Base-by-base conservation (phyloP, 192 early-diverging fungal genomes). In the Rhizophlyctis rosea region DNA sequence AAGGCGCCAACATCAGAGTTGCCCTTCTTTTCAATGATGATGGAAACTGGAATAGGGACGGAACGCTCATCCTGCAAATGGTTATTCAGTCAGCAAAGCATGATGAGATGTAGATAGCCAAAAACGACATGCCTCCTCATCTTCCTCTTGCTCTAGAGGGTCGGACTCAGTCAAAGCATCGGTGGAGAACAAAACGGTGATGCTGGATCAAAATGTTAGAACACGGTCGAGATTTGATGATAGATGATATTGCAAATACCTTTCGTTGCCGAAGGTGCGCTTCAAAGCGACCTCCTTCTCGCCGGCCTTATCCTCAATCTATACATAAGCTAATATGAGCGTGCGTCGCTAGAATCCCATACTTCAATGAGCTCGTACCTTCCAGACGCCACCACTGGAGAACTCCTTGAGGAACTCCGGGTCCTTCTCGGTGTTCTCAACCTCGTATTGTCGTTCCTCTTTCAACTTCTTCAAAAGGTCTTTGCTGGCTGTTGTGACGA, bases 241-340 rank as follows among this genome's bases (percentile, higher is more conserved):
- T 31, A 1, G 7, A 11, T 1, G 28, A 0, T 25, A 1, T 29
- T 18, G 35, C 0, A 72, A 82, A 68, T 79, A 90, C 88, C 84
- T 88, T 77, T 98, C 96, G 70, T 84, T 89, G 47, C 92, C 93
- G 75, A 93, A 94, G 57, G 85, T 88, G 69, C 92, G 82, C 18
- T 86, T 83, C 65, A 98, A 69, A 29, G 67, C 62, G 30, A 98
- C 89, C 75, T 90, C 87, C 71, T 90, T 91, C 2, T 78, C 67
- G 34, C 91, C 92, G 13, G 77, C 21, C 66, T 85, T 84, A 69
- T 94, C 89, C 62, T 90, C 85, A 75, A 98, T 81, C 84, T 91
- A 65, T 50, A 53, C 5, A 64, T 28, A 62, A 11, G 9, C 28
- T 67, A 16, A 56, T 9, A 23, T 25, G 21, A 4, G 16, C 50